Conservation (phyloP, 1,284 basidiomycete species). For the Cryptococcus neoformans region DNA sequence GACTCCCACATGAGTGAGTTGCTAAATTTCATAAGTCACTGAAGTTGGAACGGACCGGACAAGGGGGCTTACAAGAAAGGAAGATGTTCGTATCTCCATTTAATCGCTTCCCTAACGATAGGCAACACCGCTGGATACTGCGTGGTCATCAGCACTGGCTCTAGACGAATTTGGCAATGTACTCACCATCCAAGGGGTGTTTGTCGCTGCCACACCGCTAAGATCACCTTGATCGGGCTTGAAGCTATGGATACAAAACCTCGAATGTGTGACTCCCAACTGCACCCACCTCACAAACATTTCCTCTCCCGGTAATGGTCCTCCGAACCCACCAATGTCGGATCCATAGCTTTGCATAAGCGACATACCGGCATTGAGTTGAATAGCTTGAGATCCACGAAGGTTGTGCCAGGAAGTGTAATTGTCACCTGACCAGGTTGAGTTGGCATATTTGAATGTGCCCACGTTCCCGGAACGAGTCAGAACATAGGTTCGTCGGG, state of each 20-base stretch:
- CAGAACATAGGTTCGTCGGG: conserved; percentile 48
- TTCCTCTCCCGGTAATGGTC: conserved; percentile 48
- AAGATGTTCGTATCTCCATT: conserved; percentile 50
- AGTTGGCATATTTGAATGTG: conserved; percentile 49
- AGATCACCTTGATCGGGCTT: conserved; percentile 49
- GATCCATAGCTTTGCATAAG: conserved; percentile 42
- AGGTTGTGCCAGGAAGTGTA: conserved; percentile 49
- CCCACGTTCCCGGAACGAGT: conserved; percentile 51
- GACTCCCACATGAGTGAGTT: conserved; percentile 51
- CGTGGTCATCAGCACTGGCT: not conserved
- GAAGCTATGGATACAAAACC: conserved; percentile 51
- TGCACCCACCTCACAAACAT: conserved; percentile 52
- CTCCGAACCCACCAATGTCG: conserved; percentile 52
- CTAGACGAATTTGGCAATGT: not conserved
- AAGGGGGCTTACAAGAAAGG: conserved; percentile 40
- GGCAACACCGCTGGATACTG: conserved; percentile 50
- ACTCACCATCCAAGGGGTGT: conserved; percentile 51
- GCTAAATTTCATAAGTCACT: conserved; percentile 13
- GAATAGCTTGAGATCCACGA: conserved; percentile 45
- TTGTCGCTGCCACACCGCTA: conserved; percentile 44
- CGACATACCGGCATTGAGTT: conserved; percentile 47
- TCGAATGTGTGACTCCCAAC: conserved; percentile 45
- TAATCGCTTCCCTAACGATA: conserved; percentile 46
- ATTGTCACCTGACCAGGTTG: conserved; percentile 52
- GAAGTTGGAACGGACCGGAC: not conserved